Conservation (phyloP, 305 asterid species). For the Solanum hybrid region DNA sequence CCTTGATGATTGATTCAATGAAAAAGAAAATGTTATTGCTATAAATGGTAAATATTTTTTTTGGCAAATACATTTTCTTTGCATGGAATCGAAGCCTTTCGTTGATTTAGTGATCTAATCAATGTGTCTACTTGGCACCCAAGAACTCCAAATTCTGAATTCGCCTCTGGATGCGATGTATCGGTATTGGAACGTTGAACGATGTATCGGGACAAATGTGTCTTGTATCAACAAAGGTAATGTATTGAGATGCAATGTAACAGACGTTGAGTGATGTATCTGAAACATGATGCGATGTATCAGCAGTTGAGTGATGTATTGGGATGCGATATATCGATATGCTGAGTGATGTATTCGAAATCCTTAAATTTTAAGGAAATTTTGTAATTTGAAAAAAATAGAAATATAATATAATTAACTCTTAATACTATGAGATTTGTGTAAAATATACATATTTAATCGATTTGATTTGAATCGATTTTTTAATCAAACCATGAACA, state of each 20-base stretch:
- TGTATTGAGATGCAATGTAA: background rate
- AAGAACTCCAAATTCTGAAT: background rate
- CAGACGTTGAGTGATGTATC: background rate
- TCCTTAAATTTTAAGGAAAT: too few species aligned
- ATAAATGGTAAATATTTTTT: too few species aligned
- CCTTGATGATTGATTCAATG: background rate
- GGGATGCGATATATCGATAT: background rate
- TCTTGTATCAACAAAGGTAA: background rate
- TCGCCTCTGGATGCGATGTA: background rate
- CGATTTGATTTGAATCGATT: background rate
- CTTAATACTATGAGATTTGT: too few species aligned
- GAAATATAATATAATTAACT: too few species aligned
- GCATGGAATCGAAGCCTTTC: background rate
- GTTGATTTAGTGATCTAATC: background rate
- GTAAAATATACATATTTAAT: background rate
- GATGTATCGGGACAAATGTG: too few species aligned
- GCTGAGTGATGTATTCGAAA: background rate
- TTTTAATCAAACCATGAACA: background rate
- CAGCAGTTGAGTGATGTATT: too few species aligned
- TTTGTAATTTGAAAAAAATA: too few species aligned
- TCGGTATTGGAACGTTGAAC: background rate
- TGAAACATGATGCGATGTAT: too few species aligned
- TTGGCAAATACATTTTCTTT: too few species aligned
- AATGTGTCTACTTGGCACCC: background rate
- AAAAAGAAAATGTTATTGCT: too few species aligned